A percentile compares a stretch with the other conserved stretches of the same genome.
phyloP scores from a whole-genome alignment of 352 stramenopile species.

The Pythium oligandrum region DNA sequence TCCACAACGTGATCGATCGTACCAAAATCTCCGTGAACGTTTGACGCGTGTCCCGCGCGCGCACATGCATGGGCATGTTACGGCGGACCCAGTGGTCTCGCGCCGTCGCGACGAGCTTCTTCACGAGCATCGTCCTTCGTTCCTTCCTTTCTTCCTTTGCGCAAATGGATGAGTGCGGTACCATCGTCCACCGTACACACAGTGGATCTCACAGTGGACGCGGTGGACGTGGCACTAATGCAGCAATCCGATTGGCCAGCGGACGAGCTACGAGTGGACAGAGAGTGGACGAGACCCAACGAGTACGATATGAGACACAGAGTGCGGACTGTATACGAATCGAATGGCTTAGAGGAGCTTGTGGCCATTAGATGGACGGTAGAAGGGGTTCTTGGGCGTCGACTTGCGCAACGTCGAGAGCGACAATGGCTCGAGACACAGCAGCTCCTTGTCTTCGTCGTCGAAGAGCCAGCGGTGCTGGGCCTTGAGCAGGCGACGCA shows the following conservation, averaged over 20 bases:
- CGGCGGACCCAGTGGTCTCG: conserved; percentile 12
- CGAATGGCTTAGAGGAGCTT: conserved; percentile 13
- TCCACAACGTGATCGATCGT: not conserved
- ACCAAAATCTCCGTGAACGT: conserved; percentile 50
- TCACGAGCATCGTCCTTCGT: conserved; percentile 2
- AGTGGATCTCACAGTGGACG: conserved; percentile 1
- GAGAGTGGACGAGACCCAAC: not conserved
- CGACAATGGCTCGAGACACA: conserved; percentile 48
- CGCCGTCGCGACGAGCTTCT: conserved; percentile 6
- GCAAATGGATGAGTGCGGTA: not conserved
- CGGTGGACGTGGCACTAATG: not conserved
- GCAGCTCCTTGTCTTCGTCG: conserved; percentile 54
- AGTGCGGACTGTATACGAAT: conserved; percentile 3
- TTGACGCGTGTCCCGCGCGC: conserved; percentile 29
- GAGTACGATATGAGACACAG: conserved; percentile 3
- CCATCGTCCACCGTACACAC: not conserved
- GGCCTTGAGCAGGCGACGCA: conserved; percentile 62
- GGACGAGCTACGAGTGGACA: not conserved
- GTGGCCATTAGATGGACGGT: conserved; percentile 1
- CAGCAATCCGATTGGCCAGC: conserved; percentile 9
- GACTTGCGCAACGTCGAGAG: conserved; percentile 23
- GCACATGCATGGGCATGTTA: conserved; percentile 11
- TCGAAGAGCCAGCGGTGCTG: conserved; percentile 72
- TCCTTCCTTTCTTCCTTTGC: not conserved
- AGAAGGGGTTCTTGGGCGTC: not conserved